Percentiles rank a stretch among this genome's conserved stretches.
Evolutionary conservation across 1,284 basidiomycete genomes (phyloP).

Genomic region (Trichosporon sp.): DNA sequence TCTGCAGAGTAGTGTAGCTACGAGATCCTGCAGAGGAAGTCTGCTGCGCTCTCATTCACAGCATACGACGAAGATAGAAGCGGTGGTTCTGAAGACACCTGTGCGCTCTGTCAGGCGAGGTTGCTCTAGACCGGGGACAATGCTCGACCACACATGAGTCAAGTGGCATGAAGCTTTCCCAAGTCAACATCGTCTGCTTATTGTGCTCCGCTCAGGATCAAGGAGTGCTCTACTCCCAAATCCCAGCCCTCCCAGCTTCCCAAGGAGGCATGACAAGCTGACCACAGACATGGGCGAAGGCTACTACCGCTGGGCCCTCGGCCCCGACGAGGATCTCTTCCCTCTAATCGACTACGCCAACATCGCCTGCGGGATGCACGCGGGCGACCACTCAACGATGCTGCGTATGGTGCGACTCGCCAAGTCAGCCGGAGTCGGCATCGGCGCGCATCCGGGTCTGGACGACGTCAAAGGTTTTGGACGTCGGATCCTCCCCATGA

Average conservation of each 20-base stretch:
- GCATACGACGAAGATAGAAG: too few relatives aligned
- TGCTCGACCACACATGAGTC: too few relatives aligned
- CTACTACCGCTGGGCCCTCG: constrained; percentile 36
- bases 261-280: neutral
- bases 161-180: too few relatives aligned
- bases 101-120: too few relatives aligned
- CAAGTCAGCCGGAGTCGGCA: constrained; percentile 33
- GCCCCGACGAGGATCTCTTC: constrained; percentile 42
- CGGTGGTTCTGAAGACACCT: too few relatives aligned
- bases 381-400: constrained; percentile 42
- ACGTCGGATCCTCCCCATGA: constrained; percentile 12
- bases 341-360: constrained; percentile 34
- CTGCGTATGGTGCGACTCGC: constrained; percentile 35
- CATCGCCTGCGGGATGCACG: constrained; percentile 43
- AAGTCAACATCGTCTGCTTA: too few relatives aligned
- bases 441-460: constrained; percentile 33
- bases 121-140: too few relatives aligned
- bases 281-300: constrained; percentile 20
- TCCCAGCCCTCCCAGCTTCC: neutral
- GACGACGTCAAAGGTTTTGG: constrained; percentile 20
- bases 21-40: too few relatives aligned
- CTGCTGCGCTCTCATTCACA: too few relatives aligned
- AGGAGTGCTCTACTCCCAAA: too few relatives aligned
- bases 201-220: too few relatives aligned
- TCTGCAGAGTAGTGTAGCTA: too few relatives aligned